A percentile compares a stretch with the other conserved stretches of the same genome.
phyloP scores from a whole-genome alignment of 768 basidiomycete genomes.

The Steccherinum ochraceum region DNA sequence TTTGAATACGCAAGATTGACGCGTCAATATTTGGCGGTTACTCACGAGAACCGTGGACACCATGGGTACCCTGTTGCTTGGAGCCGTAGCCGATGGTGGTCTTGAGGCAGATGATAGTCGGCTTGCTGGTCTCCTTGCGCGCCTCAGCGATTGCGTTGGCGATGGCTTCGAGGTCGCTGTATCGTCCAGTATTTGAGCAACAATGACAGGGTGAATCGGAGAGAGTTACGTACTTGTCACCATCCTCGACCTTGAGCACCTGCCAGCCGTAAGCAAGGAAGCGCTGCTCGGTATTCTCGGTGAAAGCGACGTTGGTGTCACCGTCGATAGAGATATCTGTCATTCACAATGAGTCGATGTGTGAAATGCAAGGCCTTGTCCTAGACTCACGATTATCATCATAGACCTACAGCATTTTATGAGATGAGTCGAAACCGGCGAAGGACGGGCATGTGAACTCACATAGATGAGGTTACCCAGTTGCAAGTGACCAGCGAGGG shows the following conservation, averaged over 20 bases:
- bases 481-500: conserved; percentile 89
- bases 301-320: conserved; percentile 87
- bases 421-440: conserved; percentile 6
- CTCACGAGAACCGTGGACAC: conserved; percentile 90
- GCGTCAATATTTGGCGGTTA: conserved; percentile 22
- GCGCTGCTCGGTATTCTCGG: conserved; percentile 85
- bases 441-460: conserved; percentile 28
- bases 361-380: not conserved
- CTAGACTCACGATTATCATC: conserved; percentile 83
- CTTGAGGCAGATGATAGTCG: conserved; percentile 77
- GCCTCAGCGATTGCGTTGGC: conserved; percentile 74
- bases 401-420: conserved; percentile 54
- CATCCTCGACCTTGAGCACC: conserved; percentile 76
- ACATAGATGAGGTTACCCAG: conserved; percentile 90
- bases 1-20: conserved; percentile 21
- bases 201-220: not conserved
- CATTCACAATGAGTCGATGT: not conserved
- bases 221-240: conserved; percentile 51
- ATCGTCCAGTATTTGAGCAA: conserved; percentile 6
- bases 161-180: conserved; percentile 72
- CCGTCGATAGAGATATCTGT: conserved; percentile 95
- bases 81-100: conserved; percentile 96
- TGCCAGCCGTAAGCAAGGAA: conserved; percentile 95
- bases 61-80: conserved; percentile 87
- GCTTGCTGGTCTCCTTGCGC: conserved; percentile 70